A percentile compares a stretch with the other conserved stretches of the same genome.
Conservation (phyloP, 805 yeast genomes). For the Yueomyces sinensis region DNA sequence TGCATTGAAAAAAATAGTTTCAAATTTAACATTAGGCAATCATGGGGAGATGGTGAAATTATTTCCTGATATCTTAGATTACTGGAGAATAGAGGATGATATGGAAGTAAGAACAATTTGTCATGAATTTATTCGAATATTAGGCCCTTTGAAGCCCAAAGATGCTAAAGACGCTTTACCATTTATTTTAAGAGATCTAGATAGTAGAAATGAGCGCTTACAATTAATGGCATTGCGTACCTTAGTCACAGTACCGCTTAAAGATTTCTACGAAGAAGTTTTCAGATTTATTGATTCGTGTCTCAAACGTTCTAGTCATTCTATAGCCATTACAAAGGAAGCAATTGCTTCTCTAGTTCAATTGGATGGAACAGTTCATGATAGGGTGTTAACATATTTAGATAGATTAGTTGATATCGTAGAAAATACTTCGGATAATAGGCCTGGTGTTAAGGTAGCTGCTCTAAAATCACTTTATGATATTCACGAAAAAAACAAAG, state of each 20-base stretch:
- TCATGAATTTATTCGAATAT: slow-evolving; percentile 48
- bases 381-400: slow-evolving; percentile 36
- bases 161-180: slow-evolving; percentile 44
- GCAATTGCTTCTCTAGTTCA: slow-evolving; percentile 62
- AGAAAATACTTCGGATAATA: slow-evolving; percentile 32
- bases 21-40: slow-evolving; percentile 75
- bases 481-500: slow-evolving; percentile 38
- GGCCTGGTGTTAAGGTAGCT: slow-evolving; percentile 52
- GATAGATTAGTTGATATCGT: slow-evolving; percentile 11
- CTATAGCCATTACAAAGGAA: slow-evolving; percentile 46
- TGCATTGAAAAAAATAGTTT: slow-evolving; percentile 58
- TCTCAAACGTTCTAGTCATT: slow-evolving; percentile 32
- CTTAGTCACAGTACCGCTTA: slow-evolving; percentile 42
- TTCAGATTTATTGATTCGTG: slow-evolving; percentile 25
- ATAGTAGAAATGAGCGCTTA: slow-evolving; percentile 32
- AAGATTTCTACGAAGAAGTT: slow-evolving; percentile 36
- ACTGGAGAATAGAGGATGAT: slow-evolving; percentile 47
- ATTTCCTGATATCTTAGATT: slow-evolving; percentile 45
- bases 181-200: slow-evolving; percentile 38
- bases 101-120: slow-evolving; percentile 60
- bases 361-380: slow-evolving; percentile 42
- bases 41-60: slow-evolving; percentile 51
- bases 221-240: slow-evolving; percentile 55
- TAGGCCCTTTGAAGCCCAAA: slow-evolving; percentile 45
- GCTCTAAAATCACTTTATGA: slow-evolving; percentile 56